A percentile compares a stretch with the other conserved stretches of the same genome.
phyloP scores from a whole-genome alignment of 2,329 filamentous ascomycete genomes.

The Penicillium thymicola region DNA sequence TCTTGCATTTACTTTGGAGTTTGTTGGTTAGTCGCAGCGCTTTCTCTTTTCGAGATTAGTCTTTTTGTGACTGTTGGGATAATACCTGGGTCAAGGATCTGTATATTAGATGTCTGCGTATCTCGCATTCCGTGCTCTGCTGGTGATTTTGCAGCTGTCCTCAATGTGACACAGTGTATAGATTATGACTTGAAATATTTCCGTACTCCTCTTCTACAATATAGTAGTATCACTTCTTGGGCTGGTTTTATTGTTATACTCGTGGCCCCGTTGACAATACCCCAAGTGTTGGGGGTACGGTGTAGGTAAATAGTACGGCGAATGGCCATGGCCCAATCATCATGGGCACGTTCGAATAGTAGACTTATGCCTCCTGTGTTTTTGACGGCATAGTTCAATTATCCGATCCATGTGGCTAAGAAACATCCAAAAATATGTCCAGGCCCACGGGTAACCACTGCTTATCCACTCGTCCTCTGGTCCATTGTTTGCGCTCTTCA shows the following conservation, averaged over 20 bases:
- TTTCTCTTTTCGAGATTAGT: slow-evolving; percentile 30
- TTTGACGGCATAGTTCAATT: background rate
- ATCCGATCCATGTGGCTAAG: background rate
- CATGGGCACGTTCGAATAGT: too few species aligned
- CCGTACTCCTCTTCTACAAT: background rate
- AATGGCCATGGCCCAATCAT: background rate
- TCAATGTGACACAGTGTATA: slow-evolving; percentile 22
- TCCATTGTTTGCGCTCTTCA: background rate
- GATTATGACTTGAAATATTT: slow-evolving; percentile 24
- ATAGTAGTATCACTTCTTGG: background rate
- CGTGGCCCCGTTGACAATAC: too few species aligned
- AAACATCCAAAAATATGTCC: background rate
- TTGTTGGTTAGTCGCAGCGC: slow-evolving; percentile 35
- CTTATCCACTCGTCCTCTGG: background rate
- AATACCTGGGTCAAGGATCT: slow-evolving; percentile 31
- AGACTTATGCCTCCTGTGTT: background rate
- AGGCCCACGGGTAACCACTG: background rate
- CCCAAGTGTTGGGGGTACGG: background rate
- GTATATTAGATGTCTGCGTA: slow-evolving; percentile 38
- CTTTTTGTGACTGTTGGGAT: slow-evolving; percentile 33
- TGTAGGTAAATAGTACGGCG: background rate
- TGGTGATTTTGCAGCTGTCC: slow-evolving; percentile 14
- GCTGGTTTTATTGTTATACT: background rate
- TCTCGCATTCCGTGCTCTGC: slow-evolving; percentile 20
- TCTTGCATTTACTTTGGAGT: slow-evolving; percentile 40